Percentiles rank a stretch among this genome's conserved stretches.
phyloP scores from a whole-genome alignment of 2,329 filamentous ascomycete genomes.

The Nectriaceae sp. region DNA sequence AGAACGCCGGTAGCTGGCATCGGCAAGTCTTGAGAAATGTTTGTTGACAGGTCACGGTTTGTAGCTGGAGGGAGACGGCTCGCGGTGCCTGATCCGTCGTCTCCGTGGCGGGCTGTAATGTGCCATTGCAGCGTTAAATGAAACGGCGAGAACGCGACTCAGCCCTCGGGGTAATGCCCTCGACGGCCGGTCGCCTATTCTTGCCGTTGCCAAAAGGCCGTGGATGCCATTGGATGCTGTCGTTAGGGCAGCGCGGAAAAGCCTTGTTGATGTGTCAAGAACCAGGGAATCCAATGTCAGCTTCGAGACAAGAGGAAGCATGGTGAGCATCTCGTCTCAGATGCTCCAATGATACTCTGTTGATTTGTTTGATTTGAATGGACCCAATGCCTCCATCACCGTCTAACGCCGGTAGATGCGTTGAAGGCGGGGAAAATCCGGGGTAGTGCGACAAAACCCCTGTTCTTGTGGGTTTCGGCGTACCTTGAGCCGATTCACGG shows the following conservation, averaged over 20 bases:
- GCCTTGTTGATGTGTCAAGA: too few relatives aligned
- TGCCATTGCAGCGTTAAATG: not conserved
- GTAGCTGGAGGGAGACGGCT: not conserved
- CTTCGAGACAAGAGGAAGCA: not conserved
- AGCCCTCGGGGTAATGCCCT: not conserved
- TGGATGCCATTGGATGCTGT: not conserved
- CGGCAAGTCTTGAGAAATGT: not conserved
- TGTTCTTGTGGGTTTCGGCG: not conserved
- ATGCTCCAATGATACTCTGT: not conserved
- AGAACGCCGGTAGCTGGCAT: not conserved
- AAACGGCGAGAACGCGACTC: not conserved
- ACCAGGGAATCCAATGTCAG: too few relatives aligned
- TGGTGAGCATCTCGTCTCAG: not conserved
- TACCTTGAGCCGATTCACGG: too few relatives aligned
- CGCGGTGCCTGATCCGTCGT: not conserved
- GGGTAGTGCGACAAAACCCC: conserved; percentile 21
- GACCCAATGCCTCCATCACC: conserved; percentile 16
- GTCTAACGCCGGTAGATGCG: conserved; percentile 22
- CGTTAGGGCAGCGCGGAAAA: too few relatives aligned
- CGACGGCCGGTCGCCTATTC: not conserved
- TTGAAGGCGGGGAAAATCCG: conserved; percentile 29
- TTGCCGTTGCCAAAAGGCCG: not conserved
- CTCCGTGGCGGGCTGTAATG: not conserved
- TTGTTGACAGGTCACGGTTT: not conserved
- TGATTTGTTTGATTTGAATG: not conserved